Evolutionary conservation across 768 basidiomycete species (phyloP).

Genomic region (Russula abietina): DNA sequence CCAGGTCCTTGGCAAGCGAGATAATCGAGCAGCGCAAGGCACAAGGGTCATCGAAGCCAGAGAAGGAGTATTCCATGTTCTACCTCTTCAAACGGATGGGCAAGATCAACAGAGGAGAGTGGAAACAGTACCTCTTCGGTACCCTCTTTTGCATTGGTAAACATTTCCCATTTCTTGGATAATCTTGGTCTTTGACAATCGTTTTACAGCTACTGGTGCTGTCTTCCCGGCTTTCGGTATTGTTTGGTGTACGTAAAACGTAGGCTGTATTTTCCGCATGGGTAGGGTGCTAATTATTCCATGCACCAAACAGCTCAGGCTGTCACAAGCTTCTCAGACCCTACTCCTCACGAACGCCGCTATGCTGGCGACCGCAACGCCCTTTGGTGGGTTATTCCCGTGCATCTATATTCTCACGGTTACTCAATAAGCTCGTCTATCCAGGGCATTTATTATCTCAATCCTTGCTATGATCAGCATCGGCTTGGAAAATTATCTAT

Average conservation of each 20-base stretch:
- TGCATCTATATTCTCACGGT: background rate
- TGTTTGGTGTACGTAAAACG: constrained; percentile 42
- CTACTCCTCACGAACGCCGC: constrained; percentile 37
- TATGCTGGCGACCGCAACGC: constrained; percentile 59
- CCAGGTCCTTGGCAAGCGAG: constrained; percentile 58
- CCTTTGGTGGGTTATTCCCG: constrained; percentile 41
- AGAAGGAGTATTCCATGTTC: constrained; percentile 38
- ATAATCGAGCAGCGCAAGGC: constrained; percentile 43
- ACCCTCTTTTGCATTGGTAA: constrained; percentile 38
- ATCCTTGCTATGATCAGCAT: constrained; percentile 55
- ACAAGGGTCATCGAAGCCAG: constrained; percentile 29
- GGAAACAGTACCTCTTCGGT: constrained; percentile 55
- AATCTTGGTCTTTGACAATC: background rate
- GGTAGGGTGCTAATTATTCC: background rate
- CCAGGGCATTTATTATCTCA: constrained; percentile 69
- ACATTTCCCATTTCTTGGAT: background rate
- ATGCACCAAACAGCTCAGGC: constrained; percentile 38
- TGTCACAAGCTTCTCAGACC: constrained; percentile 47
- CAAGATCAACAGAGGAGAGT: constrained; percentile 50
- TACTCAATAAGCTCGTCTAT: constrained; percentile 9
- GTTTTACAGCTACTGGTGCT: constrained; percentile 41
- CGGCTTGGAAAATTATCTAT: constrained; percentile 58
- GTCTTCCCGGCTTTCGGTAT: constrained; percentile 69
- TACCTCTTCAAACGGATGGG: constrained; percentile 68
- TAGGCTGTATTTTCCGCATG: too few species aligned